Percentiles rank a stretch among this genome's conserved stretches.
phyloP scores from a whole-genome alignment of 192 early-diverging fungal genomes.

The Backusella luteola region DNA sequence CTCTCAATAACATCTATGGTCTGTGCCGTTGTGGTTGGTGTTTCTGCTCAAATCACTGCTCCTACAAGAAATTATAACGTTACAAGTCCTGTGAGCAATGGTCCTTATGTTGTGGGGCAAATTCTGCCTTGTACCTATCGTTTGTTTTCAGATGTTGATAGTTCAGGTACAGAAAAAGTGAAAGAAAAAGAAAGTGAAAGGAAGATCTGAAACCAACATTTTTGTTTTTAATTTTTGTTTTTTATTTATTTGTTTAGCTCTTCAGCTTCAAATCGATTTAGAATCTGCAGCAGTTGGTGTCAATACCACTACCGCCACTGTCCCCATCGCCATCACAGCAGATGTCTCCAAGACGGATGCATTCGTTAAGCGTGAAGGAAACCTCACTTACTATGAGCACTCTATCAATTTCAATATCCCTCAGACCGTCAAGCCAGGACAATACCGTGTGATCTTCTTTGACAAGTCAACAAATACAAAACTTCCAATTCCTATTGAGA shows the following conservation, averaged over 20 bases:
- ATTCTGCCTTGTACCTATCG: constrained; percentile 26
- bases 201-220: not conserved
- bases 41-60: constrained; percentile 28
- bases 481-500: constrained; percentile 31
- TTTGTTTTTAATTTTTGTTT: not conserved
- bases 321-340: constrained; percentile 27
- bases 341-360: constrained; percentile 30
- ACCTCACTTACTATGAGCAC: constrained; percentile 33
- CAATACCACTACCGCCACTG: not conserved
- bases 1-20: not conserved
- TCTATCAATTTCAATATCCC: constrained; percentile 34
- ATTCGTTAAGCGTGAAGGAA: constrained; percentile 21
- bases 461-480: constrained; percentile 26
- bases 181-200: not conserved
- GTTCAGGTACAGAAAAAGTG: constrained; percentile 24
- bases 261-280: constrained; percentile 28
- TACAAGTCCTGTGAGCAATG: constrained; percentile 25
- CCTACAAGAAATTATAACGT: constrained; percentile 34
- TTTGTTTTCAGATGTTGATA: constrained; percentile 25
- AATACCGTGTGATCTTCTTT: constrained; percentile 36
- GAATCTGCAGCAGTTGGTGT: not conserved
- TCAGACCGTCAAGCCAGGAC: constrained; percentile 24
- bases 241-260: constrained; percentile 13
- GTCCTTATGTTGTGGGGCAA: constrained; percentile 15
- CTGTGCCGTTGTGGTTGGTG: not conserved